Evolutionary conservation across 257 asterid species (phyloP).

Genomic region (Penstemon barbatus): DNA sequence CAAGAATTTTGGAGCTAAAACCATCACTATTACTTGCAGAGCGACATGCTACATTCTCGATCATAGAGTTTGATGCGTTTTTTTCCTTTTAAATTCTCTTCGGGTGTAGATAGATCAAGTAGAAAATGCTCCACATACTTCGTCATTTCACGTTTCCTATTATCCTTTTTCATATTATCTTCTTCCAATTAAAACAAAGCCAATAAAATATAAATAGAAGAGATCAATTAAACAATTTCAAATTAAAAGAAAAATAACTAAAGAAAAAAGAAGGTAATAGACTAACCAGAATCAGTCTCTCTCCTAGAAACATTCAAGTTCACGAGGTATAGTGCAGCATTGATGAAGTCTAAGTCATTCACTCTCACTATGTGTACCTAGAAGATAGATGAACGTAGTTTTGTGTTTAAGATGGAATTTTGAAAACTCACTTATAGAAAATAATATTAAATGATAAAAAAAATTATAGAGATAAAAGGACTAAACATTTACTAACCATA

Average conservation of each 20-base stretch:
- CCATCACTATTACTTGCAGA: constrained; percentile 39
- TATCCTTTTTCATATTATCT: constrained; percentile 47
- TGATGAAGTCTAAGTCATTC: constrained; percentile 47
- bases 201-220: constrained; percentile 25
- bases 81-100: constrained; percentile 23
- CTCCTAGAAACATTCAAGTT: constrained; percentile 39
- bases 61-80: constrained; percentile 26
- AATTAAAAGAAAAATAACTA: constrained; percentile 14
- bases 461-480: too few relatives aligned
- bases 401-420: too few relatives aligned
- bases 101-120: constrained; percentile 37
- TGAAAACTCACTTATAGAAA: too few relatives aligned
- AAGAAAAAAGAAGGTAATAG: not conserved
- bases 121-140: constrained; percentile 53
- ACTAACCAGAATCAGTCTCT: constrained; percentile 49
- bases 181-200: constrained; percentile 25
- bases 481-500: too few relatives aligned
- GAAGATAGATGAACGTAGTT: not conserved
- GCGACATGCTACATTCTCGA: constrained; percentile 25
- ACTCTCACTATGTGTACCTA: constrained; percentile 91
- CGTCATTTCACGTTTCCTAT: constrained; percentile 45
- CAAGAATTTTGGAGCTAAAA: constrained; percentile 30
- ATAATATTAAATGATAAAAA: too few relatives aligned
- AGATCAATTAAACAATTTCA: constrained; percentile 22
- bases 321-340: constrained; percentile 78